These are phyloP conservation scores for Penicillium verrucosum DNA, from an alignment of 2,329 filamentous ascomycete species.

Conservation along the genomic window DNA sequence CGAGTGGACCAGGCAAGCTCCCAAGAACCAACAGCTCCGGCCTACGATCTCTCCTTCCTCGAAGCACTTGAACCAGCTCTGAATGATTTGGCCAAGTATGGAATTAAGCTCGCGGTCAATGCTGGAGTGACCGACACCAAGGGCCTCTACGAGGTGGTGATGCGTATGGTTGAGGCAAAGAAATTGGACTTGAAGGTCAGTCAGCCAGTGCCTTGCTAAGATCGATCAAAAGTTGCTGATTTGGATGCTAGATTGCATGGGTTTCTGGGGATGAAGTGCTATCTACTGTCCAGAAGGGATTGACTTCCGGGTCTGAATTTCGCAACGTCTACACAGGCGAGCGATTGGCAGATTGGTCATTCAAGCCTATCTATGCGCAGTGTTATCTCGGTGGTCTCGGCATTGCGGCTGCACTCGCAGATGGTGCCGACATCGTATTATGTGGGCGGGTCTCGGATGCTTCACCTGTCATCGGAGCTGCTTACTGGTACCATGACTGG, in stretches of 20 bases:
- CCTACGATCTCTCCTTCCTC: conserved; percentile 53
- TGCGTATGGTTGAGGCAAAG: conserved; percentile 36
- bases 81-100: conserved; percentile 38
- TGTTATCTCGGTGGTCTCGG: conserved; percentile 42
- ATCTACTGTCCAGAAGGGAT: conserved; percentile 29
- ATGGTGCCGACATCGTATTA: conserved; percentile 46
- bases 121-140: conserved; percentile 45
- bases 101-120: conserved; percentile 47
- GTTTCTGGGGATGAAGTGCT: conserved; percentile 49
- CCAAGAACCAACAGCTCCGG: conserved; percentile 31
- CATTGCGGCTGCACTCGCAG: conserved; percentile 39
- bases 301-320: conserved; percentile 35
- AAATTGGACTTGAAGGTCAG: conserved; percentile 42
- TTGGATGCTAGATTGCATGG: conserved; percentile 40
- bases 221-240: background rate
- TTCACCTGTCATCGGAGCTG: conserved; percentile 43
- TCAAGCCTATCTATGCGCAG: conserved; percentile 31
- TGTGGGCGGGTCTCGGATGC: conserved; percentile 47
- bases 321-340: conserved; percentile 41
- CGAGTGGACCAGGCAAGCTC: conserved; percentile 34
- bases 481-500: conserved; percentile 47
- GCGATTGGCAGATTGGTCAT: conserved; percentile 34
- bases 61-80: conserved; percentile 46
- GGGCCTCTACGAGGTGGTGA: conserved; percentile 40
- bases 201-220: background rate